phyloP scores from a whole-genome alignment of 352 stramenopile genomes.

The Phytophthora pluvialis region DNA sequence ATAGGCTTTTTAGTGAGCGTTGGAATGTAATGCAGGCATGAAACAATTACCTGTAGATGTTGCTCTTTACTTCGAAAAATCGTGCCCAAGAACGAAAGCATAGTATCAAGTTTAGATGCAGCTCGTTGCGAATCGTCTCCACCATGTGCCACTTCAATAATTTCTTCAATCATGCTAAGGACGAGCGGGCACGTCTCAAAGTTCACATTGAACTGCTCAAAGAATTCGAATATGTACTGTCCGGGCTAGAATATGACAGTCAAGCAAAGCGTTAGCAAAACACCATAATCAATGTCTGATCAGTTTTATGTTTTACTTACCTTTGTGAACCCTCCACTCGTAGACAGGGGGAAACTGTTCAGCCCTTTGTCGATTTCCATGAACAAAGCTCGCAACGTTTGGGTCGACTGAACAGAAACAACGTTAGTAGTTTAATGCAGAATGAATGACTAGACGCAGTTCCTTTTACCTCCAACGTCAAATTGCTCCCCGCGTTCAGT shows the following conservation, averaged over 20 bases:
- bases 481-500: conserved; percentile 51
- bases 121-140: conserved; percentile 67
- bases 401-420: conserved; percentile 56
- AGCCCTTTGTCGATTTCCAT: conserved; percentile 88
- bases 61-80: conserved; percentile 89
- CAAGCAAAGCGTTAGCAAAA: conserved; percentile 5
- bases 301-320: conserved; percentile 25
- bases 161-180: conserved; percentile 89
- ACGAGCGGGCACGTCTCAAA: conserved; percentile 90
- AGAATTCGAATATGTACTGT: conserved; percentile 92
- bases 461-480: conserved; percentile 65
- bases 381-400: conserved; percentile 83
- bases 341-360: conserved; percentile 76
- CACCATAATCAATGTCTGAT: not conserved
- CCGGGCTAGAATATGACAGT: conserved; percentile 52
- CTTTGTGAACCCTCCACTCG: conserved; percentile 83
- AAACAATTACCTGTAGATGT: conserved; percentile 54
- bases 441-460: not conserved
- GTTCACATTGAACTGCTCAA: conserved; percentile 90
- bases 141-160: conserved; percentile 82
- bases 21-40: not conserved
- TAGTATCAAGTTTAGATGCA: conserved; percentile 78
- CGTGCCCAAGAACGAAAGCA: conserved; percentile 86
- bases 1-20: not conserved
- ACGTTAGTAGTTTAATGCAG: conserved; percentile 14